Percentiles rank a stretch among this genome's conserved stretches.
phyloP scores from a whole-genome alignment of 768 basidiomycete genomes.

The Tephrocybe sp. region DNA sequence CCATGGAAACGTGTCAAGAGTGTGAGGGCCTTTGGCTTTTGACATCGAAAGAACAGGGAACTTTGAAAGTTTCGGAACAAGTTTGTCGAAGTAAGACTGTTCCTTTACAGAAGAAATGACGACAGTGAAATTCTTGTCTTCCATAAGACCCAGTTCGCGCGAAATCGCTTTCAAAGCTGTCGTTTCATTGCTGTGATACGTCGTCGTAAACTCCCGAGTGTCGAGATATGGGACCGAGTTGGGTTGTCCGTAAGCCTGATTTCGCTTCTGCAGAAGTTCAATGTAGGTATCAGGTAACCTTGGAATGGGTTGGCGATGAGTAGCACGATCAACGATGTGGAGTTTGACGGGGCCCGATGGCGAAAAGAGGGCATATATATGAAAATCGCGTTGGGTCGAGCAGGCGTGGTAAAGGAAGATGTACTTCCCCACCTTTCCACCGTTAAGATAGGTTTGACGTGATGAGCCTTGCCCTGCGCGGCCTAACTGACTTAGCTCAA shows the following conservation, averaged over 20 bases:
- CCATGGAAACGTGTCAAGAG: constrained; percentile 87
- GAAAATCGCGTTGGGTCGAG: constrained; percentile 70
- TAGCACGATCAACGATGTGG: constrained; percentile 89
- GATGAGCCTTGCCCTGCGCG: constrained; percentile 55
- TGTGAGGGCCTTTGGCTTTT: constrained; percentile 73
- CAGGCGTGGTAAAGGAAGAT: constrained; percentile 88
- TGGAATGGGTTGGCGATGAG: constrained; percentile 79
- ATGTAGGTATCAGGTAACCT: constrained; percentile 75
- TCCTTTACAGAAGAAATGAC: constrained; percentile 88
- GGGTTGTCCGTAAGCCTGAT: constrained; percentile 36
- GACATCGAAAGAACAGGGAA: constrained; percentile 90
- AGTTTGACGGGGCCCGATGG: constrained; percentile 71
- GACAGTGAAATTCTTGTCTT: constrained; percentile 71
- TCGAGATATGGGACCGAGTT: constrained; percentile 65
- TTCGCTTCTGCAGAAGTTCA: constrained; percentile 57
- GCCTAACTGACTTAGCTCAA: constrained; percentile 83
- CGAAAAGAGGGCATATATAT: constrained; percentile 87
- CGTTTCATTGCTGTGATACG: constrained; percentile 77
- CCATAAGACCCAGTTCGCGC: constrained; percentile 77
- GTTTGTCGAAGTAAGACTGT: constrained; percentile 76
- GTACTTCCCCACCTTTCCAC: constrained; percentile 70
- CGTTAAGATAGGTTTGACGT: constrained; percentile 70
- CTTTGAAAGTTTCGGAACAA: constrained; percentile 67
- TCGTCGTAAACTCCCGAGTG: constrained; percentile 57
- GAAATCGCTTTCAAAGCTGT: constrained; percentile 87